Evolutionary conservation across 768 basidiomycete genomes (phyloP).

Genomic region (Tylopilus subfusipes): DNA sequence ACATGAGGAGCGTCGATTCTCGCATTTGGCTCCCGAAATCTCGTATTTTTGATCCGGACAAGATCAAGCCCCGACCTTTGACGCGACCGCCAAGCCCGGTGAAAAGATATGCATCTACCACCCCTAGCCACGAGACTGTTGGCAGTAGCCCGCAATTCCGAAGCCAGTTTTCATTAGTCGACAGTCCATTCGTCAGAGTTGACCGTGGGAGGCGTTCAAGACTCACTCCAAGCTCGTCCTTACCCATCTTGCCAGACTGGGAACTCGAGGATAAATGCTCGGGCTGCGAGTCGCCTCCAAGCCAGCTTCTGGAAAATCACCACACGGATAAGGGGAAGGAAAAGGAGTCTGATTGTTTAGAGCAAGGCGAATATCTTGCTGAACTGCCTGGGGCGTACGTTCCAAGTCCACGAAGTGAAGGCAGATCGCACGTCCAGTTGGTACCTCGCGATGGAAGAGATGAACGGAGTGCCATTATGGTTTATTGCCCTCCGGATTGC

Average conservation of each 20-base stretch:
- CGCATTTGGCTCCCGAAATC: conserved; percentile 27
- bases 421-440: conserved; percentile 23
- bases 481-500: conserved; percentile 21
- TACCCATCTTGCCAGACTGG: conserved; percentile 13
- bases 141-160: neutral
- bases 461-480: conserved; percentile 9
- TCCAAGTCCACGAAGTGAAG: conserved; percentile 2
- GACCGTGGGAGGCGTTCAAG: conserved; percentile 20
- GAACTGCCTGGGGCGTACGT: neutral
- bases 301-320: neutral
- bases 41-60: conserved; percentile 26
- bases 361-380: neutral
- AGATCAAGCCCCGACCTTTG: conserved; percentile 21
- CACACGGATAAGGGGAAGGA: neutral
- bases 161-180: neutral
- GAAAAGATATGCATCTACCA: conserved; percentile 3
- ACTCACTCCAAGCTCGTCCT: conserved; percentile 19
- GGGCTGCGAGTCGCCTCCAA: neutral
- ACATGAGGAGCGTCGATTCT: conserved; percentile 16
- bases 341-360: neutral
- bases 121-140: neutral
- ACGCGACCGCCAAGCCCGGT: conserved; percentile 24
- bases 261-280: neutral
- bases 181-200: conserved; percentile 18
- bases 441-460: conserved; percentile 13